Percentiles rank a stretch among this genome's conserved stretches.
Evolutionary conservation across 345 rosid genomes (phyloP).

Genomic region (Corymbia maculata): DNA sequence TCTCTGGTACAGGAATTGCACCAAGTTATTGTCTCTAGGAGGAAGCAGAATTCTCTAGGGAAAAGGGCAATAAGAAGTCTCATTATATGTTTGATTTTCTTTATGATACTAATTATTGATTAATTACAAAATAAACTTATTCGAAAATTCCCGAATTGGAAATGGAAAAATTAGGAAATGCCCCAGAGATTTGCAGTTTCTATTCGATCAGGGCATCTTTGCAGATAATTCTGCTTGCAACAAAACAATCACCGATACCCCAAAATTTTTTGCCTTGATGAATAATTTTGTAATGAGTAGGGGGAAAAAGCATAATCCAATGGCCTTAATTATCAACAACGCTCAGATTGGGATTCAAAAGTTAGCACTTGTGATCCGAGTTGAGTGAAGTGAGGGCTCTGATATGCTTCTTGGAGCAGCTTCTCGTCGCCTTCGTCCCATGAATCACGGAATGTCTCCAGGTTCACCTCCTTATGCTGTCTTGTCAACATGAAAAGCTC

Average conservation of each 20-base stretch:
- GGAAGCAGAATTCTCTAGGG: background rate
- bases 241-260: background rate
- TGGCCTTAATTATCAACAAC: background rate
- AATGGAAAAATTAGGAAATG: background rate
- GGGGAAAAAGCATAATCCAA: background rate
- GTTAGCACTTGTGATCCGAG: slow-evolving; percentile 9
- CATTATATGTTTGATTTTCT: background rate
- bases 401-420: slow-evolving; percentile 60
- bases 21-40: background rate
- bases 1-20: background rate
- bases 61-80: background rate
- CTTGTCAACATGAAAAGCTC: slow-evolving; percentile 46
- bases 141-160: background rate
- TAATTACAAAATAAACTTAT: background rate
- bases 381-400: slow-evolving; percentile 72
- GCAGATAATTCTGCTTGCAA: background rate
- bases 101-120: background rate
- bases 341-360: background rate
- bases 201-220: background rate
- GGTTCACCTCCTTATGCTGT: slow-evolving; percentile 29
- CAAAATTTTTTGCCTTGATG: background rate
- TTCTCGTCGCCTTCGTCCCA: slow-evolving; percentile 56
- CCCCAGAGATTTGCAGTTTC: background rate
- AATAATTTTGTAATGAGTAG: background rate
- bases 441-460: slow-evolving; percentile 63